Evolutionary conservation across 257 asterid species (phyloP).

Genomic region (Solanum habrochaites): DNA sequence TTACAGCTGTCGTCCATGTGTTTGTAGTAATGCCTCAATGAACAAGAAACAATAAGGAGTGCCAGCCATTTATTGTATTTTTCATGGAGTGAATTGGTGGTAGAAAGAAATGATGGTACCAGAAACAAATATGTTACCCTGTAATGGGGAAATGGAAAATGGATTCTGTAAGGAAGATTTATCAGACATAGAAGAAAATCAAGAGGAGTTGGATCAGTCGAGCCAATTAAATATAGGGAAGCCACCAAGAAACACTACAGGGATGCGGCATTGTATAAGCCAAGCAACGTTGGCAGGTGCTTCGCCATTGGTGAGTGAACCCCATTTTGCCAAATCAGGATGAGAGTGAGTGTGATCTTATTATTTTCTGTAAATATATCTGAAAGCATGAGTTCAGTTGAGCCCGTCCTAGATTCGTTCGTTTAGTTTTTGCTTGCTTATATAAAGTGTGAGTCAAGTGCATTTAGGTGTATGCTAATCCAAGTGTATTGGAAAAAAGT

Average conservation of each 20-base stretch:
- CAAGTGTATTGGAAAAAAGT: neutral
- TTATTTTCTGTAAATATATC: neutral
- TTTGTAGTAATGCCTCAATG: neutral
- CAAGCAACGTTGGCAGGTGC: conserved; percentile 58
- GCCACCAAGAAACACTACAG: conserved; percentile 43
- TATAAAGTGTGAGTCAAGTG: neutral
- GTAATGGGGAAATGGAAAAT: conserved; percentile 25
- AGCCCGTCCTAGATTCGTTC: neutral
- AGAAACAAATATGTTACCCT: conserved; percentile 23
- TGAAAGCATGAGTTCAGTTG: neutral
- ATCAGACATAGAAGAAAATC: conserved; percentile 18
- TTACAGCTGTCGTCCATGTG: conserved; percentile 20
- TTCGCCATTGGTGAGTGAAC: conserved; percentile 33
- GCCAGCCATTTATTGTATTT: neutral
- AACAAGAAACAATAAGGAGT: neutral
- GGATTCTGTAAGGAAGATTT: conserved; percentile 30
- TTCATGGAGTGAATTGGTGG: conserved; percentile 8
- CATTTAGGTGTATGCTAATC: neutral
- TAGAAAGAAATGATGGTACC: conserved; percentile 33
- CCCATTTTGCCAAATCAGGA: neutral
- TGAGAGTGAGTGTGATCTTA: neutral
- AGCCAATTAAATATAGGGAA: conserved; percentile 41
- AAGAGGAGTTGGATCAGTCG: conserved; percentile 22
- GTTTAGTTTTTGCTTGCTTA: neutral
- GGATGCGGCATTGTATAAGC: conserved; percentile 85